phyloP scores from a whole-genome alignment of 495 filamentous ascomycete genomes.

The Penicillium verhagenii region DNA sequence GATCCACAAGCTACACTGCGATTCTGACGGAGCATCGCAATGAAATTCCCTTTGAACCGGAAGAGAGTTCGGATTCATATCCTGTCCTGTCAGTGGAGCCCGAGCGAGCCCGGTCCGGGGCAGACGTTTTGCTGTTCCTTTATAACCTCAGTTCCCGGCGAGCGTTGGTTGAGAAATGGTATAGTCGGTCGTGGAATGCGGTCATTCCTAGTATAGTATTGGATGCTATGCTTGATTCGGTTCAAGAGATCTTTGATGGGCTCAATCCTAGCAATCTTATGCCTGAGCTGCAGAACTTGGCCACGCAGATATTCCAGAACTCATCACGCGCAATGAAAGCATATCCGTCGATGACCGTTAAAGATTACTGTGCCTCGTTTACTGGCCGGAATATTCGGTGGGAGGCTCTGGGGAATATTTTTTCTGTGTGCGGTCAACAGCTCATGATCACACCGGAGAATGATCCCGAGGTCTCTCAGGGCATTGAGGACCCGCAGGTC shows the following conservation, averaged over 20 bases:
- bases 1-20: conserved; percentile 51
- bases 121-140: conserved; percentile 43
- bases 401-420: conserved; percentile 57
- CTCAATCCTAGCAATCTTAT: conserved; percentile 27
- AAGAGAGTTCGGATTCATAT: conserved; percentile 30
- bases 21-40: conserved; percentile 42
- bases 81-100: conserved; percentile 27
- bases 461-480: conserved; percentile 32
- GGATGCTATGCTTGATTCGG: conserved; percentile 28
- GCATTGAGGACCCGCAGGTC: conserved; percentile 15
- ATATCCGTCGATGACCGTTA: conserved; percentile 30
- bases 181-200: conserved; percentile 18
- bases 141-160: conserved; percentile 31
- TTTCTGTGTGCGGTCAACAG: conserved; percentile 47
- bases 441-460: conserved; percentile 37
- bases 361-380: conserved; percentile 42
- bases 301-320: conserved; percentile 33
- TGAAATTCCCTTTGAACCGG: conserved; percentile 39
- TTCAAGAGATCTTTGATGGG: conserved; percentile 24
- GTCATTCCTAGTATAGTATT: conserved; percentile 26
- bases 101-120: conserved; percentile 37
- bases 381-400: conserved; percentile 55
- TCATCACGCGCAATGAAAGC: conserved; percentile 29
- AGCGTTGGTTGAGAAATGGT: conserved; percentile 28
- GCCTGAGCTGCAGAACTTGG: conserved; percentile 28